Evolutionary conservation across 768 basidiomycete genomes (phyloP), one percentile per base, ranked within the genome.

Genomic region (Tulasnella calospora): DNA sequence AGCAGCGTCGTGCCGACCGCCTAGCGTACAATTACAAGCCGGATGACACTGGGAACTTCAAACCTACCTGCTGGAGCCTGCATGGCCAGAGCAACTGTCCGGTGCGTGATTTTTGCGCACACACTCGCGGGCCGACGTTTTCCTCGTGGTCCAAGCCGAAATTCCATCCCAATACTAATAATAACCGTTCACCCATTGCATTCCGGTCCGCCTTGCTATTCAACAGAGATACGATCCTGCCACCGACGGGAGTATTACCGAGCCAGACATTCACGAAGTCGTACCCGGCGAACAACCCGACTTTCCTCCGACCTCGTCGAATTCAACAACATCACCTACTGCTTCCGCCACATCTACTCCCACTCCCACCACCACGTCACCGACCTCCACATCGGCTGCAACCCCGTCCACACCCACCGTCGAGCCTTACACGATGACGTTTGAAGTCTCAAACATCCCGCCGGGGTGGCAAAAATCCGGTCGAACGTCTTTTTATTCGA

Each of bases 1-100:
- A 36, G 27, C 33, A 30, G 46, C n/a, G 35, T 23, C 27, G 35
- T 61, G 76, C 76, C 3, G 38, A 77, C 27, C 38, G 38, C 6
- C 67, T 77, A 21, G 76, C 76, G 23, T n/a, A 38, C 76, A 10
- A 70, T n/a, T 77, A 72, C 47, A 12, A n/a, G n/a, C 67, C 76
- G n/a, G 76, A 67, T 19, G 36, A 35, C 30, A 23, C n/a, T 27
- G 76, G 76, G n/a, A 3, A 27, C 38, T 57, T n/a, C 55, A 57
- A 40, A 8, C 36, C 36, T 17, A 12, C 30, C 3, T 77, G 76
- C 40, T 77, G 76, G 76, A 67, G 38, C 35, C 33, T 77, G 35
- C 76, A 77, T 23, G 76, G 76, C 27, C 55, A 67, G 35, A 77
- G 61, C 57, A 77, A 77, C 61, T 77, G 76, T 77, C 76, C 57